Conservation (phyloP, 352 stramenopile species). For the Phytophthora uliginosa region DNA sequence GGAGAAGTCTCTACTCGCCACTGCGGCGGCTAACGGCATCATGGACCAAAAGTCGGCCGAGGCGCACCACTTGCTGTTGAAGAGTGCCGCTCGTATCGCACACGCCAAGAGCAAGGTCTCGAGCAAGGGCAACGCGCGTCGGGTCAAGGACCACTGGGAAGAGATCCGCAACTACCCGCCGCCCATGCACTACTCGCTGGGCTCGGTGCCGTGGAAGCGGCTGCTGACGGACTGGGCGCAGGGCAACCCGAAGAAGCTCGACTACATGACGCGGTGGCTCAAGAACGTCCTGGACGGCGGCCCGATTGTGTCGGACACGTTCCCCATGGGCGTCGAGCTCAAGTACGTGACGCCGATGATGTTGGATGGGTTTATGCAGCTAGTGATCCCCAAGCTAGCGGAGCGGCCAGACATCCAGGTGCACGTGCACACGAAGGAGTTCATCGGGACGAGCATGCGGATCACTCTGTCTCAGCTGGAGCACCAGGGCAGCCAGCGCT, state of each 20-base stretch:
- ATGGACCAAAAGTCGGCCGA: slow-evolving; percentile 69
- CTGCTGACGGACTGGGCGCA: slow-evolving; percentile 89
- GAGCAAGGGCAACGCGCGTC: slow-evolving; percentile 79
- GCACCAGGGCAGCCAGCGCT: slow-evolving; percentile 21
- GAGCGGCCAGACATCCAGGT: slow-evolving; percentile 88
- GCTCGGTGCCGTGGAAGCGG: slow-evolving; percentile 89
- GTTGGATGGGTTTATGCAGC: slow-evolving; percentile 92
- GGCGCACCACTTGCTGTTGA: slow-evolving; percentile 76
- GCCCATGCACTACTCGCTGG: slow-evolving; percentile 86
- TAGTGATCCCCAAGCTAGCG: slow-evolving; percentile 89
- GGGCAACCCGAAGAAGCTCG: slow-evolving; percentile 91
- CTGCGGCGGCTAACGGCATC: slow-evolving; percentile 42
- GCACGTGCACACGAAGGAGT: slow-evolving; percentile 92
- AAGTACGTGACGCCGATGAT: slow-evolving; percentile 94
- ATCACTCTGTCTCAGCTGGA: slow-evolving; percentile 86
- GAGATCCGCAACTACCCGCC: slow-evolving; percentile 89
- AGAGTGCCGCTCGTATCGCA: slow-evolving; percentile 69
- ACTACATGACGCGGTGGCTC: slow-evolving; percentile 92
- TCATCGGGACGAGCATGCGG: slow-evolving; percentile 92
- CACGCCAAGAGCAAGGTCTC: slow-evolving; percentile 80
- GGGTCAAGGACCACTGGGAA: slow-evolving; percentile 91
- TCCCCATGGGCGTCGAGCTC: slow-evolving; percentile 90
- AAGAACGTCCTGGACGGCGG: slow-evolving; percentile 91
- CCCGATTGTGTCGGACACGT: slow-evolving; percentile 88
- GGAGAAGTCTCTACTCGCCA: slow-evolving; percentile 52